Evolutionary conservation across 805 yeast species (phyloP).

Genomic region (Maudiozyma serrabonitensis): DNA sequence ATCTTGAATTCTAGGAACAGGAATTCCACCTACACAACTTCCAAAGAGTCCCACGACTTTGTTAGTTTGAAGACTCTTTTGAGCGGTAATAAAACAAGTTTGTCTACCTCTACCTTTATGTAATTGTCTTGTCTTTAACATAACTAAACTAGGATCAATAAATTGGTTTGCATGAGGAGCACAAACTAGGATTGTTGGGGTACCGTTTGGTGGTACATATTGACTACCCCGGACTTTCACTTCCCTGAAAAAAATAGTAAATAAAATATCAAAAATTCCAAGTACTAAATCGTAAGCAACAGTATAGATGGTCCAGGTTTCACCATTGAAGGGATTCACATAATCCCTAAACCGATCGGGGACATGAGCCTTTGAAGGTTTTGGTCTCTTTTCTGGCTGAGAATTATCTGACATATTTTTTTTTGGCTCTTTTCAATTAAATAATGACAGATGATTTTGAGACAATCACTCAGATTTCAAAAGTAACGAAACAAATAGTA

Average conservation of each 20-base stretch:
- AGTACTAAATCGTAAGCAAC: slow-evolving; percentile 26
- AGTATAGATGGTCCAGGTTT: slow-evolving; percentile 13
- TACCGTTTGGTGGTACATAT: slow-evolving; percentile 23
- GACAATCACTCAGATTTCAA: no score
- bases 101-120: slow-evolving; percentile 45
- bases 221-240: slow-evolving; percentile 57
- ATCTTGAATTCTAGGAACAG: slow-evolving; percentile 89
- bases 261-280: slow-evolving; percentile 22
- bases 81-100: slow-evolving; percentile 76
- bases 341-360: slow-evolving; percentile 14
- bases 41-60: slow-evolving; percentile 69
- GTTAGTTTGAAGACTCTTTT: slow-evolving; percentile 47
- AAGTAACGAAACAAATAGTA: no score
- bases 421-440: neutral
- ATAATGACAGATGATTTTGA: neutral
- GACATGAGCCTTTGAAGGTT: slow-evolving; percentile 17
- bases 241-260: slow-evolving; percentile 55
- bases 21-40: slow-evolving; percentile 64
- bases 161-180: slow-evolving; percentile 88
- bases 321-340: slow-evolving; percentile 22
- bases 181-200: slow-evolving; percentile 64
- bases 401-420: neutral
- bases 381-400: neutral
- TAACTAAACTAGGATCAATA: slow-evolving; percentile 67
- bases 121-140: slow-evolving; percentile 56